Conservation (phyloP, 805 yeast species). For the Yarrowia sp. region DNA sequence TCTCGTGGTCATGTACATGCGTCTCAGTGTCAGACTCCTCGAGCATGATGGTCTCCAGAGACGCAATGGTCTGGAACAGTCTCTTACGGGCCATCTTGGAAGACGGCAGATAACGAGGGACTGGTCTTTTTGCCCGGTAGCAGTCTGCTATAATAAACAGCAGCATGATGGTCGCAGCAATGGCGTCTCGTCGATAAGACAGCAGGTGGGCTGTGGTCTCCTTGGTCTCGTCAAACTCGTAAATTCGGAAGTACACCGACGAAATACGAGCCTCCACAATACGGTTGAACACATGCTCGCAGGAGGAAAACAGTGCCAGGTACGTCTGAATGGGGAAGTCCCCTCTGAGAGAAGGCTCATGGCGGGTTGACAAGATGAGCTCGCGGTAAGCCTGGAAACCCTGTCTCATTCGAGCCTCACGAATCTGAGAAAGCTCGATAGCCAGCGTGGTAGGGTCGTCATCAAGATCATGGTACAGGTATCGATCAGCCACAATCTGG, state of each 20-base stretch:
- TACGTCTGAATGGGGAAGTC: constrained; percentile 41
- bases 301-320: constrained; percentile 40
- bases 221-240: constrained; percentile 45
- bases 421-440: constrained; percentile 45
- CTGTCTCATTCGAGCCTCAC: constrained; percentile 51
- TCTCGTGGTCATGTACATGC: neutral
- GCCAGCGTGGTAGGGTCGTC: constrained; percentile 50
- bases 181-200: constrained; percentile 49
- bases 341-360: constrained; percentile 43
- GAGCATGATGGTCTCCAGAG: constrained; percentile 35
- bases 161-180: constrained; percentile 46
- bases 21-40: neutral
- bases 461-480: constrained; percentile 47
- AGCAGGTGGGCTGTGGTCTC: constrained; percentile 43
- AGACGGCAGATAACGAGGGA: constrained; percentile 50
- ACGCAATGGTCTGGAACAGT: constrained; percentile 43
- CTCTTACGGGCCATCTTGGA: constrained; percentile 46
- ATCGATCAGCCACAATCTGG: constrained; percentile 49
- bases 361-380: constrained; percentile 40
- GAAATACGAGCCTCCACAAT: constrained; percentile 51
- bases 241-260: constrained; percentile 48
- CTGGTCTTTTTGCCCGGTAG: constrained; percentile 40
- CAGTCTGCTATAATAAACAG: constrained; percentile 48
- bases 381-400: constrained; percentile 44
- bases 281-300: constrained; percentile 45